phyloP scores from a whole-genome alignment of 2,329 filamentous ascomycete genomes.

The Beauveria caledonica region DNA sequence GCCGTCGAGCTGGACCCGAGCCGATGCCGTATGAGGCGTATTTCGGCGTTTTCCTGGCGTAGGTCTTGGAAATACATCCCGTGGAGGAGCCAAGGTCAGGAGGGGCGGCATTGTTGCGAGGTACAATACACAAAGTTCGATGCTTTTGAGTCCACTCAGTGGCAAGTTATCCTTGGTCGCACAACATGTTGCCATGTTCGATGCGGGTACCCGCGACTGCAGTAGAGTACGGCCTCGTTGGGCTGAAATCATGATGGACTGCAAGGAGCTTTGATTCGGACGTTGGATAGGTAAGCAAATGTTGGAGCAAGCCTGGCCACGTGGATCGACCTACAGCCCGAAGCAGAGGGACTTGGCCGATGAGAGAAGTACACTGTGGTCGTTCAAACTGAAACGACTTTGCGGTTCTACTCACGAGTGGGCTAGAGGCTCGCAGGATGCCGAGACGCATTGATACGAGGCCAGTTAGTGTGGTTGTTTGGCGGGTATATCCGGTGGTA shows the following conservation, averaged over 20 bases:
- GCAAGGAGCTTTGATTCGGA: not conserved
- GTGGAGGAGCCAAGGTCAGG: not conserved
- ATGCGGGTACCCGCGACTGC: not conserved
- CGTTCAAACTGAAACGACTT: not conserved
- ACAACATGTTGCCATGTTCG: not conserved
- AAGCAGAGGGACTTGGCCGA: not conserved
- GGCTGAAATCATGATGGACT: not conserved
- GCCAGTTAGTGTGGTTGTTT: not conserved
- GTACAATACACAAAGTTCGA: not conserved
- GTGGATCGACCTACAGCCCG: too few species aligned
- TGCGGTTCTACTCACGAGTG: not conserved
- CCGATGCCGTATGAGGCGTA: not conserved
- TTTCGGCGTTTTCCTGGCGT: not conserved
- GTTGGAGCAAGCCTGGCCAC: not conserved
- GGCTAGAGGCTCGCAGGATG: not conserved
- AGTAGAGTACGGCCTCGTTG: not conserved
- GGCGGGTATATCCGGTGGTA: not conserved
- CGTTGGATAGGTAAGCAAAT: not conserved
- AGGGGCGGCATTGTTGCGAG: not conserved
- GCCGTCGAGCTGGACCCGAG: too few species aligned
- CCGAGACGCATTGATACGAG: not conserved
- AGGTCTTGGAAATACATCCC: not conserved
- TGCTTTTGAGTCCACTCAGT: not conserved
- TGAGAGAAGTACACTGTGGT: not conserved
- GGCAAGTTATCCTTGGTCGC: not conserved